Conservation (phyloP, 768 basidiomycete species). For the Cubamyces lactineus region DNA sequence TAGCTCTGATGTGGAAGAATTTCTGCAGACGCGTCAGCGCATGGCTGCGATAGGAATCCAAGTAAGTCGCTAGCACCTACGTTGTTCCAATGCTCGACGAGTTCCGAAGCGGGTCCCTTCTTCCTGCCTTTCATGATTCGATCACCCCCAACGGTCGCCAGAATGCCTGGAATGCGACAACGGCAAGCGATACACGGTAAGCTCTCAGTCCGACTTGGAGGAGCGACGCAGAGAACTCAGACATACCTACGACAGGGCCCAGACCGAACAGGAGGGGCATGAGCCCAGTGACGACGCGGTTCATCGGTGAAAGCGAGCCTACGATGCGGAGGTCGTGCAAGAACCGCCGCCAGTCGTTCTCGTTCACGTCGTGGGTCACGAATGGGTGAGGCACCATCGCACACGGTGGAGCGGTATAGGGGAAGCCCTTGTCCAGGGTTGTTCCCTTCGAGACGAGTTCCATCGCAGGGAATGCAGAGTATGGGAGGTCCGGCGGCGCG, state of each 20-base stretch:
- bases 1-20: slow-evolving; percentile 30
- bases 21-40: slow-evolving; percentile 11
- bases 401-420: slow-evolving; percentile 45
- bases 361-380: slow-evolving; percentile 47
- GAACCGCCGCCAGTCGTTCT: slow-evolving; percentile 48
- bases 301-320: slow-evolving; percentile 22
- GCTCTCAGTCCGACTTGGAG: not conserved
- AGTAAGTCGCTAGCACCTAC: slow-evolving; percentile 34
- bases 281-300: slow-evolving; percentile 17
- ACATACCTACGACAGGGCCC: slow-evolving; percentile 11
- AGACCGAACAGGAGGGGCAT: slow-evolving; percentile 7
- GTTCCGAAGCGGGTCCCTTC: slow-evolving; percentile 41
- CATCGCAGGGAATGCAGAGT: slow-evolving; percentile 34
- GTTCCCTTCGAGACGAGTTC: slow-evolving; percentile 37
- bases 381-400: slow-evolving; percentile 48
- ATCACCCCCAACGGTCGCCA: slow-evolving; percentile 20
- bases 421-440: slow-evolving; percentile 48
- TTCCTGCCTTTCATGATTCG: slow-evolving; percentile 42
- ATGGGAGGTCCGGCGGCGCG: slow-evolving; percentile 5
- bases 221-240: too few relatives aligned
- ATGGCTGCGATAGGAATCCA: not conserved
- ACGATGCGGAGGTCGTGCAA: slow-evolving; percentile 24
- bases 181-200: not conserved
- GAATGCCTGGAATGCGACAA: slow-evolving; percentile 32
- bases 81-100: slow-evolving; percentile 55